A percentile compares a stretch with the other conserved stretches of the same genome.
These are phyloP conservation scores for Phytopythium boreale DNA, from an alignment of 352 stramenopile genomes.

Conservation along the genomic window DNA sequence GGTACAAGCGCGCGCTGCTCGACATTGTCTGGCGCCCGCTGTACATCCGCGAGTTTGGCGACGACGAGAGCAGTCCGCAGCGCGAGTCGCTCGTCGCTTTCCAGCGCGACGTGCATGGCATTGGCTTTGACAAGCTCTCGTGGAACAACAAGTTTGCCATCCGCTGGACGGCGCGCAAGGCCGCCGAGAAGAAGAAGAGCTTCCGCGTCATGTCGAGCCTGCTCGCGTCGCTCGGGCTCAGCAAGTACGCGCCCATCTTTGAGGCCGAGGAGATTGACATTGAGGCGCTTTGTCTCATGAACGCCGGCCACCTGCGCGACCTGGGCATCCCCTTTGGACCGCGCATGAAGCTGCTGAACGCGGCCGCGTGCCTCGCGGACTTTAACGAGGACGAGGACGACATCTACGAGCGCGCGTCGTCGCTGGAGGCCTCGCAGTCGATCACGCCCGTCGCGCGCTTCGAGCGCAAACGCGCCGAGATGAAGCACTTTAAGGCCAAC, in stretches of 20 bases:
- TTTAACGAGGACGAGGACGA: slow-evolving; percentile 82
- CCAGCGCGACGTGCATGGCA: slow-evolving; percentile 81
- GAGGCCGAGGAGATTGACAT: slow-evolving; percentile 89
- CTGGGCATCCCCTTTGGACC: slow-evolving; percentile 81
- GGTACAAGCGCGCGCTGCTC: slow-evolving; percentile 81
- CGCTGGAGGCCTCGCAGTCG: slow-evolving; percentile 38
- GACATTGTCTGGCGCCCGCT: slow-evolving; percentile 84
- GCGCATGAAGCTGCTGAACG: slow-evolving; percentile 84
- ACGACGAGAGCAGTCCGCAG: slow-evolving; percentile 76
- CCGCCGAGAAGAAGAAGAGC: slow-evolving; percentile 87
- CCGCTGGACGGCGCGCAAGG: slow-evolving; percentile 76
- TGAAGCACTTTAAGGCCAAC: slow-evolving; percentile 85
- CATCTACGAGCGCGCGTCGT: slow-evolving; percentile 55
- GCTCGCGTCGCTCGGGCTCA: slow-evolving; percentile 67
- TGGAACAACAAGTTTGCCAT: slow-evolving; percentile 86
- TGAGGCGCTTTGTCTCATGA: slow-evolving; percentile 85
- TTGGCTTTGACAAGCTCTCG: slow-evolving; percentile 82
- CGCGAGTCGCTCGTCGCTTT: slow-evolving; percentile 83
- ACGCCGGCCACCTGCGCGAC: slow-evolving; percentile 77
- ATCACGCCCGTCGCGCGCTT: slow-evolving; percentile 80
- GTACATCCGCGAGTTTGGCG: slow-evolving; percentile 82
- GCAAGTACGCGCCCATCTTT: slow-evolving; percentile 85
- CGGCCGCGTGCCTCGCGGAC: slow-evolving; percentile 74
- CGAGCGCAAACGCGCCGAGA: slow-evolving; percentile 74
- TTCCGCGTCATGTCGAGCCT: slow-evolving; percentile 85